phyloP scores from a whole-genome alignment of 352 stramenopile genomes.

The Phytophthora foliorum region DNA sequence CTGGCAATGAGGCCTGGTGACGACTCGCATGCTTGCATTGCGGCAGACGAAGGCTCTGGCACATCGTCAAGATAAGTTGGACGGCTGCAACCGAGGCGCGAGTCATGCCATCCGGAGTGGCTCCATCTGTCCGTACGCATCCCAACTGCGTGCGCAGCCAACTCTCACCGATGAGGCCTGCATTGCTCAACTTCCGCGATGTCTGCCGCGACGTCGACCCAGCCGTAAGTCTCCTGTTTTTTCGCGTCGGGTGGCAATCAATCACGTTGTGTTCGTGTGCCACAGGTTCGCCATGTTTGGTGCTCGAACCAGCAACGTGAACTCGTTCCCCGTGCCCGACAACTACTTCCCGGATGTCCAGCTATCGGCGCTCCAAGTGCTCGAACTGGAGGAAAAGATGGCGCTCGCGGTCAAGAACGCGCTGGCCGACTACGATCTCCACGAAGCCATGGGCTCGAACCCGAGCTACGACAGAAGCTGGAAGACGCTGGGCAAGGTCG shows the following conservation, averaged over 20 bases:
- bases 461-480: slow-evolving; percentile 36
- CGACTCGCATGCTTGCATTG: slow-evolving; percentile 5
- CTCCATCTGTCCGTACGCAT: slow-evolving; percentile 40
- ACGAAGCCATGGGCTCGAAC: slow-evolving; percentile 47
- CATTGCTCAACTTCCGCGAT: slow-evolving; percentile 24
- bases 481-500: slow-evolving; percentile 39
- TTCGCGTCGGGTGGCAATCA: not conserved
- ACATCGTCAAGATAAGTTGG: slow-evolving; percentile 26
- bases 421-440: slow-evolving; percentile 54
- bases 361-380: slow-evolving; percentile 39
- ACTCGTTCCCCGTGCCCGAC: slow-evolving; percentile 43
- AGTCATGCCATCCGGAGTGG: slow-evolving; percentile 20
- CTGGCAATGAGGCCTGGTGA: slow-evolving; percentile 21
- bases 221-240: slow-evolving; percentile 3
- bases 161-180: slow-evolving; percentile 3
- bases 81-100: not conserved
- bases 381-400: slow-evolving; percentile 49
- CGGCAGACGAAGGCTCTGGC: not conserved
- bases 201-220: slow-evolving; percentile 1
- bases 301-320: slow-evolving; percentile 15
- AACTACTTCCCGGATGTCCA: slow-evolving; percentile 54
- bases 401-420: slow-evolving; percentile 46
- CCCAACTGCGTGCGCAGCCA: slow-evolving; percentile 22
- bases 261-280: slow-evolving; percentile 15
- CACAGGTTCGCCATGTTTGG: slow-evolving; percentile 21